These are phyloP conservation scores for Melanomma pulvis-pyrius DNA, from an alignment of 495 filamentous ascomycete species.

Conservation along the genomic window DNA sequence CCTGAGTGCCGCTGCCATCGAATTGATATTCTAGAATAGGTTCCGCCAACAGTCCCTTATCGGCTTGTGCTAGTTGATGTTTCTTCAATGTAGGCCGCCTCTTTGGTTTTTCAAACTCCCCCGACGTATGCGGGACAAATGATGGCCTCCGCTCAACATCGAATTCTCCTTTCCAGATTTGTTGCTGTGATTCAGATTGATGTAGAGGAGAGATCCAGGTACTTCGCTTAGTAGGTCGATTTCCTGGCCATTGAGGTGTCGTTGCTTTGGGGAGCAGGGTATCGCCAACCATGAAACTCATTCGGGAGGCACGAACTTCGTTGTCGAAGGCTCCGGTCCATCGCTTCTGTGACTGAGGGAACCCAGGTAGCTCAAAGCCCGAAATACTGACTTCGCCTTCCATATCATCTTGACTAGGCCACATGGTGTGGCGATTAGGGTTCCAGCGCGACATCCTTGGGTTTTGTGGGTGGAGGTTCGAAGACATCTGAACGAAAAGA, in stretches of 20 bases:
- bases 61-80: background rate
- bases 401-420: background rate
- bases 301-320: constrained; percentile 4
- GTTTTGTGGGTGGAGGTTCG: background rate
- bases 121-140: background rate
- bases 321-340: constrained; percentile 10
- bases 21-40: background rate
- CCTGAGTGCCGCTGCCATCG: background rate
- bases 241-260: background rate
- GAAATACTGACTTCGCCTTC: background rate
- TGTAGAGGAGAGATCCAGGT: background rate
- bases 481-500: background rate
- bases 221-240: background rate
- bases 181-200: background rate
- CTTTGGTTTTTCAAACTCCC: background rate
- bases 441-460: background rate
- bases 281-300: constrained; percentile 2
- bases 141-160: background rate
- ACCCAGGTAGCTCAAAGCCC: background rate
- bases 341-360: background rate
- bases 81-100: background rate
- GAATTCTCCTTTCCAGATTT: background rate
- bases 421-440: background rate
- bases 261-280: background rate
- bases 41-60: background rate